phyloP scores from a whole-genome alignment of 148 eudicot genomes.

The Fagopyrum homotropicum region DNA sequence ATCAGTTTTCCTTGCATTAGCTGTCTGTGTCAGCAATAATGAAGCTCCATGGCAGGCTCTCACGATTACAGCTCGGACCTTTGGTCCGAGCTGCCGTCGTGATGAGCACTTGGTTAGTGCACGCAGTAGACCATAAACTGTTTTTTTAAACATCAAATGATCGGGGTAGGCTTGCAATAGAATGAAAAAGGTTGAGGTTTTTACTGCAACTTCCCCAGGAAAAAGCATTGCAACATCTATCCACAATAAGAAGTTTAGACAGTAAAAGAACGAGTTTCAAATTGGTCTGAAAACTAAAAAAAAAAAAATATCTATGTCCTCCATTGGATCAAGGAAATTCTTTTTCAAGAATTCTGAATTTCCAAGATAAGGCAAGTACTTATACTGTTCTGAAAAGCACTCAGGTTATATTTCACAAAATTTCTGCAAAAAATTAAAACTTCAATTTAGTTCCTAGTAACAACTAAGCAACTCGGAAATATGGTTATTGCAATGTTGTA shows the following conservation, averaged over 20 bases:
- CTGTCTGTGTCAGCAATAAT: neutral
- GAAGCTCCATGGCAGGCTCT: neutral
- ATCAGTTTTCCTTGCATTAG: neutral
- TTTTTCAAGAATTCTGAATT: neutral
- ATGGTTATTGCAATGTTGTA: neutral
- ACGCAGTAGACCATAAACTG: too few species aligned
- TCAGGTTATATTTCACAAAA: neutral
- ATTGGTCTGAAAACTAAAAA: neutral
- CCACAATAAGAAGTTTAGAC: neutral
- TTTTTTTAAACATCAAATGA: too few species aligned
- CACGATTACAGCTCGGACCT: neutral
- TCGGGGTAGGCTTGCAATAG: too few species aligned
- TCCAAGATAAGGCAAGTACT: neutral
- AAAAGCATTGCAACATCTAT: neutral
- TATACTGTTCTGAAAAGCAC: constrained; percentile 1
- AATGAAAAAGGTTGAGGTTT: neutral
- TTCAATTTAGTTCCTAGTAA: neutral
- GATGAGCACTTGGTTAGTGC: neutral
- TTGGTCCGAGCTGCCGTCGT: neutral
- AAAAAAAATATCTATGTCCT: neutral
- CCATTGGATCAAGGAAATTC: neutral
- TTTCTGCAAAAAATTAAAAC: neutral
- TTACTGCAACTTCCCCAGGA: neutral
- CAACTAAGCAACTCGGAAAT: neutral
- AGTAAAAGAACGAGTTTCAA: neutral